Evolutionary conservation across 2,329 filamentous ascomycete species (phyloP).

Genomic region (Neocucurbitaria cava): DNA sequence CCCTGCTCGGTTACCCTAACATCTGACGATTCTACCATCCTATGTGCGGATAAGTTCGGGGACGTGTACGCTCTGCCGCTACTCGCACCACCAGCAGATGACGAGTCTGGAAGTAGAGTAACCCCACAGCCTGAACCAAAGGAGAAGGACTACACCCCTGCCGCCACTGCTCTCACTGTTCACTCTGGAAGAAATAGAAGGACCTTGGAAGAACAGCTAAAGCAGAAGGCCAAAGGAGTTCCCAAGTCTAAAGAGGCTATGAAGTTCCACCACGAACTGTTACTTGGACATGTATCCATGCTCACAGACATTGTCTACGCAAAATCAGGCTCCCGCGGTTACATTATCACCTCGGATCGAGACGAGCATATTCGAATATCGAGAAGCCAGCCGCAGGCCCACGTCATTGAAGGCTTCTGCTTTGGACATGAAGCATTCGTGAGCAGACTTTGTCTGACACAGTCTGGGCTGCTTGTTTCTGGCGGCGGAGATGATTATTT

Average conservation of each 20-base stretch:
- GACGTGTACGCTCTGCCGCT: conserved; percentile 92
- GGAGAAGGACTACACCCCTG: conserved; percentile 55
- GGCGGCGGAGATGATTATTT: conserved; percentile 85
- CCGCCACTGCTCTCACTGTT: conserved; percentile 65
- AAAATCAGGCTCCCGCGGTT: conserved; percentile 59
- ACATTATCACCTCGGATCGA: conserved; percentile 72
- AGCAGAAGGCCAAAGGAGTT: conserved; percentile 50
- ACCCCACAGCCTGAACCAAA: conserved; percentile 37
- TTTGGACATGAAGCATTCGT: conserved; percentile 88
- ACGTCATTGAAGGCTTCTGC: conserved; percentile 89
- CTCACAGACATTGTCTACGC: conserved; percentile 75
- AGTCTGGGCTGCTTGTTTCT: conserved; percentile 73
- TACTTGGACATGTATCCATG: conserved; percentile 95
- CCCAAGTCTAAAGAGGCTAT: conserved; percentile 57
- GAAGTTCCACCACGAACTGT: conserved; percentile 75
- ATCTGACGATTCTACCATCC: conserved; percentile 72
- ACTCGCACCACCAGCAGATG: conserved; percentile 52
- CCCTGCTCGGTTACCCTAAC: conserved; percentile 78
- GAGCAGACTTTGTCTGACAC: conserved; percentile 73
- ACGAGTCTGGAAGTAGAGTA: conserved; percentile 26
- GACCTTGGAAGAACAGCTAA: conserved; percentile 64
- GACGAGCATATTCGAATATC: conserved; percentile 90
- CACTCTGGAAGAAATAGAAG: conserved; percentile 67
- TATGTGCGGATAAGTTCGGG: conserved; percentile 93
- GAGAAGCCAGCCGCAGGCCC: conserved; percentile 78